Percentiles rank a stretch among this genome's conserved stretches.
Evolutionary conservation across 768 basidiomycete genomes (phyloP).

Genomic region (Trametes punicea): DNA sequence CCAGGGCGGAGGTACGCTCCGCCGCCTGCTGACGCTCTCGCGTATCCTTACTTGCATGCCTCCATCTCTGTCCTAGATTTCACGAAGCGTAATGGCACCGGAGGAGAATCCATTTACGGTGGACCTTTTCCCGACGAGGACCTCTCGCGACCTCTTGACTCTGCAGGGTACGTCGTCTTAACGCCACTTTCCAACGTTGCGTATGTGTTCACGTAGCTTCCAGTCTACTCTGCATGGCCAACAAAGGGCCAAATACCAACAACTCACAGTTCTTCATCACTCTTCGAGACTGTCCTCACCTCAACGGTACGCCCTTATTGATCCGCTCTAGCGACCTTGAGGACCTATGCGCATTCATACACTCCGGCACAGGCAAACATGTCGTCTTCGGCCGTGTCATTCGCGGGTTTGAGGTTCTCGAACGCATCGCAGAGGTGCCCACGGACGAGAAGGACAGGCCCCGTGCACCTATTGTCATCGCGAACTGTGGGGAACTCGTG

Average conservation of each 20-base stretch:
- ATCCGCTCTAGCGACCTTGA: no score
- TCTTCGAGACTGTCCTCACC: constrained; percentile 67
- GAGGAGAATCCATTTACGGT: constrained; percentile 82
- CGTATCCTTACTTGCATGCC: background rate
- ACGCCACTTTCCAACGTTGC: no score
- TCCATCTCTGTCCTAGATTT: constrained; percentile 50
- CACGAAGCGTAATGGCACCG: constrained; percentile 73
- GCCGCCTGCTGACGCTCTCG: background rate
- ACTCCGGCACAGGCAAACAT: constrained; percentile 47
- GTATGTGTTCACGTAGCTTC: background rate
- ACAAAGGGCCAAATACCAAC: constrained; percentile 80
- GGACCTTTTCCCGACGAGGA: constrained; percentile 77
- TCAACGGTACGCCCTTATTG: constrained; percentile 60
- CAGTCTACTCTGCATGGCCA: constrained; percentile 87
- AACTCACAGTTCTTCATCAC: constrained; percentile 88
- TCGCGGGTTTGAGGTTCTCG: constrained; percentile 57
- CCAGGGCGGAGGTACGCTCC: constrained; percentile 64
- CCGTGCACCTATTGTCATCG: constrained; percentile 58
- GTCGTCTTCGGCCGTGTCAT: constrained; percentile 51
- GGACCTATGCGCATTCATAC: no score
- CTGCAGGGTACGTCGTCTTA: constrained; percentile 49
- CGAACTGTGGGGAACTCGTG: constrained; percentile 84
- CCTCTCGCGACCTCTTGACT: constrained; percentile 57
- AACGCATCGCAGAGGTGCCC: constrained; percentile 57
- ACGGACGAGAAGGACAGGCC: constrained; percentile 79